Percentiles rank a stretch among this genome's conserved stretches.
These are phyloP conservation scores for Metarhizium anisopliae DNA, from an alignment of 2,329 filamentous ascomycete species.

Conservation along the genomic window DNA sequence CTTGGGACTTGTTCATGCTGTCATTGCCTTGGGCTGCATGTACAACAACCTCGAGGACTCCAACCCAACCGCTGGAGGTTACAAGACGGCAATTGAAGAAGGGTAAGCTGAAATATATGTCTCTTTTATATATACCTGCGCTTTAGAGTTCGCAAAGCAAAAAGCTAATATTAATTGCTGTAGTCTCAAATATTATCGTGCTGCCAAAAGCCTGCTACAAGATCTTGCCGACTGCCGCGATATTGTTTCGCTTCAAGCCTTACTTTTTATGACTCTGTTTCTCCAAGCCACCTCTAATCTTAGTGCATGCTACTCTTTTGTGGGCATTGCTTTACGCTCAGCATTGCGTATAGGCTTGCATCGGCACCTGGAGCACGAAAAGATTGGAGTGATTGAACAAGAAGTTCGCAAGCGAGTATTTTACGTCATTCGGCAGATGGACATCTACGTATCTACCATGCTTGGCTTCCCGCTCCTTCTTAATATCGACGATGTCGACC, in stretches of 20 bases:
- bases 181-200: conserved; percentile 67
- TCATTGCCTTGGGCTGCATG: conserved; percentile 64
- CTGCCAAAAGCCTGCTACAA: conserved; percentile 55
- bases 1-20: conserved; percentile 61
- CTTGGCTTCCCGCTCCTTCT: conserved; percentile 58
- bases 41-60: conserved; percentile 52
- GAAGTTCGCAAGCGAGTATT: conserved; percentile 57
- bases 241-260: conserved; percentile 62
- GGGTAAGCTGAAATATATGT: conserved; percentile 32
- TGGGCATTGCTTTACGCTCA: conserved; percentile 68
- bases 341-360: conserved; percentile 73
- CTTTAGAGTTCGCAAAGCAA: conserved; percentile 13
- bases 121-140: neutral
- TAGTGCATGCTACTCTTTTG: conserved; percentile 70
- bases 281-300: conserved; percentile 72
- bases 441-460: conserved; percentile 60
- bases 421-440: conserved; percentile 61
- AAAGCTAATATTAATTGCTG: conserved; percentile 1
- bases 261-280: conserved; percentile 74
- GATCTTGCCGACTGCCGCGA: conserved; percentile 64
- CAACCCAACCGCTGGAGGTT: conserved; percentile 36
- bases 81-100: conserved; percentile 44
- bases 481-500: conserved; percentile 56
- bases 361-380: conserved; percentile 57
- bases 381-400: conserved; percentile 53